Evolutionary conservation across 257 asterid genomes (phyloP).

Genomic region (Parsonsia alboflavescens): DNA sequence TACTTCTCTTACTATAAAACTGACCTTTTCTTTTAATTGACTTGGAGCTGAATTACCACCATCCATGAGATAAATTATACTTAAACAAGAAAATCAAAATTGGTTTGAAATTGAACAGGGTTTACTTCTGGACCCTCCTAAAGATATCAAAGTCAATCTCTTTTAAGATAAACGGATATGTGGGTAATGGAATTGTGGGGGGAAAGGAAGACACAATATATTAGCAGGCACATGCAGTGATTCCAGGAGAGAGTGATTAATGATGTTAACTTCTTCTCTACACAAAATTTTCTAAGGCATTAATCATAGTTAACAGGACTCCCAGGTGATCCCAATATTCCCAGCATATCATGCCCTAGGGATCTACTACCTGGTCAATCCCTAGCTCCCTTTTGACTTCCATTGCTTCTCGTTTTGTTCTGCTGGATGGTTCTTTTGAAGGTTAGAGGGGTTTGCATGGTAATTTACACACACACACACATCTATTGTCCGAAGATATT

Average conservation of each 20-base stretch:
- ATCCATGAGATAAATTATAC: too few relatives aligned
- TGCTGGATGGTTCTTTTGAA: too few relatives aligned
- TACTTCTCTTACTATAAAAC: too few relatives aligned
- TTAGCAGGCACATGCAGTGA: constrained; percentile 40
- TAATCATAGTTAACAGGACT: constrained; percentile 22
- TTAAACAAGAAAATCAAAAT: too few relatives aligned
- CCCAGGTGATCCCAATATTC: background rate
- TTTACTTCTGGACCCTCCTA: background rate
- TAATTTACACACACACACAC: too few relatives aligned
- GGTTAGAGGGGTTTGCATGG: too few relatives aligned
- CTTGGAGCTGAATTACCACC: too few relatives aligned
- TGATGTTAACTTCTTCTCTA: constrained; percentile 48
- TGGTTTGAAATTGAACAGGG: background rate
- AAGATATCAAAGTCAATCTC: background rate
- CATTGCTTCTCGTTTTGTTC: too few relatives aligned
- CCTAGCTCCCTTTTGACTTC: too few relatives aligned
- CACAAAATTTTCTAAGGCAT: constrained; percentile 20
- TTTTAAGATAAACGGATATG: background rate
- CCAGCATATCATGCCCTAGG: constrained; percentile 21
- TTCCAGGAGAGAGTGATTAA: constrained; percentile 32
- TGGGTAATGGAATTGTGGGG: background rate
- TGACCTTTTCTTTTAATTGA: too few relatives aligned
- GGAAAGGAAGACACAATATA: constrained; percentile 14
- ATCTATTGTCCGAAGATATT: background rate
- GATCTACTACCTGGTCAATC: too few relatives aligned